These are phyloP conservation scores for Salix udensis DNA, from an alignment of 345 rosid genomes.

Conservation along the genomic window DNA sequence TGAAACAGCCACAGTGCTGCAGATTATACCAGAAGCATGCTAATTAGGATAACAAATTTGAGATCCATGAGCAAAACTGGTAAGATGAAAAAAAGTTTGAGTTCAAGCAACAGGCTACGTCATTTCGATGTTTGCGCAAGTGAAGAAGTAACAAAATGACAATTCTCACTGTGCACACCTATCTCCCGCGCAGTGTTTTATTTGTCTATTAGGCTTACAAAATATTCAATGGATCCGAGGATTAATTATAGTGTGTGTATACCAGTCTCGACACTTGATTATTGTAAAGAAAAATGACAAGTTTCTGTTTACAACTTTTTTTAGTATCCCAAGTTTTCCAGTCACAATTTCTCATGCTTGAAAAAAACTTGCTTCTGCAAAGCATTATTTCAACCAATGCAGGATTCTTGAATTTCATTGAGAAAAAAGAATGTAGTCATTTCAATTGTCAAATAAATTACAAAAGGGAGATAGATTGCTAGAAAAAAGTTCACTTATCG, in stretches of 20 bases:
- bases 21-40: neutral
- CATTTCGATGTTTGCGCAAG: neutral
- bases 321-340: neutral
- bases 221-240: too few species aligned
- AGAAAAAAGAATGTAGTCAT: conserved; percentile 22
- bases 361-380: neutral
- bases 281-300: too few species aligned
- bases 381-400: neutral
- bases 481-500: conserved; percentile 9
- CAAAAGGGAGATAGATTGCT: conserved; percentile 34
- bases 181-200: too few species aligned
- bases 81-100: neutral
- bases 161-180: too few species aligned
- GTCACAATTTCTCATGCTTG: neutral
- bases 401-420: conserved; percentile 18
- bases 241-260: too few species aligned
- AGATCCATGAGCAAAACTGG: too few species aligned
- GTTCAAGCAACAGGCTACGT: neutral
- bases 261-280: too few species aligned
- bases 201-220: too few species aligned
- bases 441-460: conserved; percentile 10
- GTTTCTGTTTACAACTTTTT: neutral
- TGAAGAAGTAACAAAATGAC: neutral
- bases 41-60: too few species aligned
- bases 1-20: neutral